phyloP scores from a whole-genome alignment of 352 stramenopile genomes.

The Phytophthora hybrid region DNA sequence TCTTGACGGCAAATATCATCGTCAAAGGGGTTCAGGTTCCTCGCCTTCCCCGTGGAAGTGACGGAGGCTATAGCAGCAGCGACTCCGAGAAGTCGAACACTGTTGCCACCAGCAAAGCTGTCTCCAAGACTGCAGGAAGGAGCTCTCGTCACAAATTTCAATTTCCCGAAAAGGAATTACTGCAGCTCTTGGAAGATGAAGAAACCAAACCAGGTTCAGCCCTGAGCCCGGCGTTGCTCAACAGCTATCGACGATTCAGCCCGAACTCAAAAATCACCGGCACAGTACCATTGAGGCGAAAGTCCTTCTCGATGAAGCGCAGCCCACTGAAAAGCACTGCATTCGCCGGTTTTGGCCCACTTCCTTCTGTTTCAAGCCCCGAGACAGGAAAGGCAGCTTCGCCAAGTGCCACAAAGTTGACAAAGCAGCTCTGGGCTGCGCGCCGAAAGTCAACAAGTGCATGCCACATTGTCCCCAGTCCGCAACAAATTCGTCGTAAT shows the following conservation, averaged over 20 bases:
- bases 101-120: neutral
- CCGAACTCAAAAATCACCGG: conserved; percentile 48
- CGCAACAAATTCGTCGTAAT: conserved; percentile 18
- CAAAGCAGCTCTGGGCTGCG: conserved; percentile 34
- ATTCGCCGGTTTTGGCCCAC: conserved; percentile 8
- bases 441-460: conserved; percentile 72
- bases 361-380: conserved; percentile 3
- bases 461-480: conserved; percentile 27
- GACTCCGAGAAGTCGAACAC: conserved; percentile 2
- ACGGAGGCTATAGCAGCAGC: conserved; percentile 15
- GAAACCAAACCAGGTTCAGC: conserved; percentile 13
- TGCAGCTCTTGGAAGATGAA: conserved; percentile 38
- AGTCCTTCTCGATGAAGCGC: conserved; percentile 78
- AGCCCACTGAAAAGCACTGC: conserved; percentile 51
- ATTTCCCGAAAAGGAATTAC: conserved; percentile 60
- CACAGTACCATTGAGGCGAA: conserved; percentile 55
- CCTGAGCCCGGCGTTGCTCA: conserved; percentile 4
- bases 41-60: conserved; percentile 37
- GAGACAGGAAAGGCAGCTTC: conserved; percentile 12
- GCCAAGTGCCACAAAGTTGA: conserved; percentile 7
- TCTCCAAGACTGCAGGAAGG: conserved; percentile 9
- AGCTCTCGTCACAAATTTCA: conserved; percentile 65
- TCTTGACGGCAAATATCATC: conserved; percentile 33
- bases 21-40: conserved; percentile 57
- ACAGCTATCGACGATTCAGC: conserved; percentile 43